phyloP scores from a whole-genome alignment of 495 filamentous ascomycete species.

The Penicillium flavigenum region DNA sequence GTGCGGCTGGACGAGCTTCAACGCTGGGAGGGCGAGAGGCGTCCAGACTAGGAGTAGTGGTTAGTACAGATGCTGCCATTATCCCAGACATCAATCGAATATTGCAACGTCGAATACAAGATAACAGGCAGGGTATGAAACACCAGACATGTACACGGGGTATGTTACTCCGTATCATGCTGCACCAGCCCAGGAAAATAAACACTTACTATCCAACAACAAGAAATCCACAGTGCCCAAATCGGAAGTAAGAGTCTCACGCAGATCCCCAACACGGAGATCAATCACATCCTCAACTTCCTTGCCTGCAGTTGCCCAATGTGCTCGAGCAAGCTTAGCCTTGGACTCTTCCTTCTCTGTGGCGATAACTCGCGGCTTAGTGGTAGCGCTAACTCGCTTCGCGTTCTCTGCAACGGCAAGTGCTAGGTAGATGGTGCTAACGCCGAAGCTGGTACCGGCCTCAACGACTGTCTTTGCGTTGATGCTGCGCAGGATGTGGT shows the following conservation, averaged over 20 bases:
- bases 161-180: not conserved
- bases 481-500: constrained; percentile 46
- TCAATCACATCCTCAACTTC: constrained; percentile 49
- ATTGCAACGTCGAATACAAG: too few species aligned
- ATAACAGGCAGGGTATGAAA: not conserved
- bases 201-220: constrained; percentile 54
- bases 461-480: constrained; percentile 54
- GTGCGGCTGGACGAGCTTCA: constrained; percentile 46
- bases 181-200: not conserved
- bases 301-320: constrained; percentile 50
- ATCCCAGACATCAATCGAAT: not conserved
- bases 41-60: constrained; percentile 47
- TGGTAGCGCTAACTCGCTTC: constrained; percentile 17
- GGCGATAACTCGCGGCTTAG: constrained; percentile 50
- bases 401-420: constrained; percentile 47
- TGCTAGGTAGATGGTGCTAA: constrained; percentile 60
- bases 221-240: constrained; percentile 53
- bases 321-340: constrained; percentile 41
- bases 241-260: constrained; percentile 47
- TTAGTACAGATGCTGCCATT: constrained; percentile 2
- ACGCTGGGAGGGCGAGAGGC: constrained; percentile 48
- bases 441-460: constrained; percentile 58
- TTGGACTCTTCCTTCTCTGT: constrained; percentile 57
- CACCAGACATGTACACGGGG: not conserved
- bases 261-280: constrained; percentile 54